Evolutionary conservation across 805 yeast genomes (phyloP).

Genomic region (Candida arabinofermentans): DNA sequence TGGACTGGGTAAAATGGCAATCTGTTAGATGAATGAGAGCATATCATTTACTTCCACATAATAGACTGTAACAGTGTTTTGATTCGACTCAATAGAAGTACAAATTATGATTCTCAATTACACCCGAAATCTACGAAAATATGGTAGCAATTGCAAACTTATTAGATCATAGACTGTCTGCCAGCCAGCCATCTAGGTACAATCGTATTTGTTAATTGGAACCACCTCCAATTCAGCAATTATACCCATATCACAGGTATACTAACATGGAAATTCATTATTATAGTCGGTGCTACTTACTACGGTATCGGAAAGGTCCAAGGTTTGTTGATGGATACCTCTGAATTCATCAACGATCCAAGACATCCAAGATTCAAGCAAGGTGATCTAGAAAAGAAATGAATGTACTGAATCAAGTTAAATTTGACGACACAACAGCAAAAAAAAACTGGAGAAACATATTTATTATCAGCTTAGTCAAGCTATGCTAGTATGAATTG

Average conservation of each 20-base stretch:
- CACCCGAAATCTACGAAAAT: conserved; percentile 1
- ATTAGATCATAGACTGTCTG: too few relatives aligned
- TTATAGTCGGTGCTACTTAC: conserved; percentile 52
- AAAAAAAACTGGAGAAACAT: too few relatives aligned
- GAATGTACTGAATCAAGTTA: conserved; percentile 4
- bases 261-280: not conserved
- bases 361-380: conserved; percentile 83
- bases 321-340: conserved; percentile 62
- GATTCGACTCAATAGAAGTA: not conserved
- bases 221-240: too few relatives aligned
- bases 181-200: too few relatives aligned
- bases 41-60: too few relatives aligned
- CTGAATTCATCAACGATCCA: conserved; percentile 89
- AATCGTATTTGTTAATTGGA: too few relatives aligned
- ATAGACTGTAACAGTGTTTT: too few relatives aligned
- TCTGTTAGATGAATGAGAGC: too few relatives aligned
- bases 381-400: conserved; percentile 33
- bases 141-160: not conserved
- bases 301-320: conserved; percentile 69
- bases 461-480: too few relatives aligned
- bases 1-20: too few relatives aligned
- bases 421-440: too few relatives aligned
- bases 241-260: not conserved
- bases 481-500: not conserved
- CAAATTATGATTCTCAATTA: not conserved